phyloP scores from a whole-genome alignment of 2,329 filamentous ascomycete species.

The Aspergillus sp. region DNA sequence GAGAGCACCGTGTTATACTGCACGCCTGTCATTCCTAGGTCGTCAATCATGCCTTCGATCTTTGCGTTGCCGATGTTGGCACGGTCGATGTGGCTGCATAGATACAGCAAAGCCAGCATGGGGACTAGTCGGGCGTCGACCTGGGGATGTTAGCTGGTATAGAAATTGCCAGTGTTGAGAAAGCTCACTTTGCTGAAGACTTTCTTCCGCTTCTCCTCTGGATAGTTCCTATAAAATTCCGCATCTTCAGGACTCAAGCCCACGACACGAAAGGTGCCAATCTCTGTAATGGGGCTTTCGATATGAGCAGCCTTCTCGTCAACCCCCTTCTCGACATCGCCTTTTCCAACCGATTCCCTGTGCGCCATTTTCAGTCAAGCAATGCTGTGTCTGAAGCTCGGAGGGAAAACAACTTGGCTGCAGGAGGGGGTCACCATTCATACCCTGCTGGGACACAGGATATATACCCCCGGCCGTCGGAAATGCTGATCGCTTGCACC shows the following conservation, averaged over 20 bases:
- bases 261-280: conserved; percentile 5
- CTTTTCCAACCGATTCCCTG: too few species aligned
- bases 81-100: conserved; percentile 27
- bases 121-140: conserved; percentile 18
- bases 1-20: conserved; percentile 23
- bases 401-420: too few species aligned
- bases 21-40: conserved; percentile 21
- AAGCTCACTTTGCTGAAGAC: background rate
- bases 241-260: conserved; percentile 4
- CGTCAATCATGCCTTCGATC: conserved; percentile 22
- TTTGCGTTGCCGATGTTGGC: conserved; percentile 31
- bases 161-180: too few species aligned
- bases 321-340: background rate
- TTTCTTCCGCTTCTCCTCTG: conserved; percentile 5
- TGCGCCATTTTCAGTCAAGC: background rate
- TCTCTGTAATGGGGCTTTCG: conserved; percentile 2
- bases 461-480: too few species aligned
- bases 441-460: too few species aligned
- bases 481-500: too few species aligned
- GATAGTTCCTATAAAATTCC: conserved; percentile 1
- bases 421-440: too few species aligned
- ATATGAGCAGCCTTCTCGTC: background rate
- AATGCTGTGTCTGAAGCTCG: background rate
- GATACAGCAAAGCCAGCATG: conserved; percentile 20
- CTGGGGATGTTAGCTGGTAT: background rate